Evolutionary conservation across 495 filamentous ascomycete species (phyloP).

Genomic region (Aspergillus coremiiformis): DNA sequence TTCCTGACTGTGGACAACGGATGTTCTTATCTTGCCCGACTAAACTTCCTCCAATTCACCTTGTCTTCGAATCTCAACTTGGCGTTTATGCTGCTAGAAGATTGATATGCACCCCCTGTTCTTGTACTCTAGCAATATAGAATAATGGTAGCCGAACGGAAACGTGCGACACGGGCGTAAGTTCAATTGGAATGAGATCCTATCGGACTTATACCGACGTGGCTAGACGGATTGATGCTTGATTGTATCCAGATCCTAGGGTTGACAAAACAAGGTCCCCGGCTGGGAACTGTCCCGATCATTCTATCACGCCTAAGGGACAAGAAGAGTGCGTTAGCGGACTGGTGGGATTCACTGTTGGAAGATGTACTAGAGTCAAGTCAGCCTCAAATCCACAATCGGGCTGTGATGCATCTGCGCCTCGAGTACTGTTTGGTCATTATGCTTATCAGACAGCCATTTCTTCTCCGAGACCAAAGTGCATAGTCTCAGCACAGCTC

Average conservation of each 20-base stretch:
- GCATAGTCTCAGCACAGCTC: neutral
- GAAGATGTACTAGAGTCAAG: conserved; percentile 3
- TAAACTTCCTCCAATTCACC: too few relatives aligned
- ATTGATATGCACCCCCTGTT: too few relatives aligned
- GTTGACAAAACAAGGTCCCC: too few relatives aligned
- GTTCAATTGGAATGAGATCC: neutral
- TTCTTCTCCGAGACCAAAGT: conserved; percentile 18
- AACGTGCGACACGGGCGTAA: neutral
- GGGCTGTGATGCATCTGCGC: conserved; percentile 21
- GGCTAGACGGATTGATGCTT: too few relatives aligned
- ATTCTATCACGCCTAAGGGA: conserved; percentile 10
- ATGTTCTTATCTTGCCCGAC: too few relatives aligned
- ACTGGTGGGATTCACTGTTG: conserved; percentile 24
- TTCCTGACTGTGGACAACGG: too few relatives aligned
- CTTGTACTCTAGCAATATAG: neutral
- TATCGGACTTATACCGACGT: too few relatives aligned
- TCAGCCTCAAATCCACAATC: conserved; percentile 6
- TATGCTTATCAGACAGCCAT: conserved; percentile 30
- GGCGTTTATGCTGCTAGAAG: too few relatives aligned
- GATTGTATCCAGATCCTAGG: too few relatives aligned
- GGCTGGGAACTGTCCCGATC: conserved; percentile 7
- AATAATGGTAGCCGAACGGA: neutral
- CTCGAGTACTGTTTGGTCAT: conserved; percentile 26
- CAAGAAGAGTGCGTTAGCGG: conserved; percentile 8
- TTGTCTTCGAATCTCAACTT: too few relatives aligned